Conservation (phyloP, 305 asterid genomes). For the Fraxinus dipetala region DNA sequence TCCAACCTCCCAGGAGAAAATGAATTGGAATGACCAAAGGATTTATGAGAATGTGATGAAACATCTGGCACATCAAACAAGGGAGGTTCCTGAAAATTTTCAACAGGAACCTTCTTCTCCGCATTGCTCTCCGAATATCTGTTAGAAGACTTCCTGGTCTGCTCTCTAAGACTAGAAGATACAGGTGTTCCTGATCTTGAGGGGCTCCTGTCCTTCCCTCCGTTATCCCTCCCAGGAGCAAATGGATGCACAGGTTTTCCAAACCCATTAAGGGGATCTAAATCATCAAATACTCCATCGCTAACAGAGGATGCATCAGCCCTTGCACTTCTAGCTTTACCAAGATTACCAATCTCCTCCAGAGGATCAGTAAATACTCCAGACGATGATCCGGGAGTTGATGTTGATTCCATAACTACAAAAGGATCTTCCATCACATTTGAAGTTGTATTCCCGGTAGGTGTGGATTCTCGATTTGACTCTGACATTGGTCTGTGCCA, state of each 20-base stretch:
- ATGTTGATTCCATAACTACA: constrained; percentile 57
- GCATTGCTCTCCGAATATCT: constrained; percentile 51
- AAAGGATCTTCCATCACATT: constrained; percentile 64
- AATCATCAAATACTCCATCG: constrained; percentile 71
- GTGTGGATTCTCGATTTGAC: constrained; percentile 57
- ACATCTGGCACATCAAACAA: constrained; percentile 60
- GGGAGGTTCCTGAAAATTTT: constrained; percentile 60
- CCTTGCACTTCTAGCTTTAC: constrained; percentile 34
- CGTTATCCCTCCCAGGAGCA: constrained; percentile 54
- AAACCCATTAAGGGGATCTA: constrained; percentile 66
- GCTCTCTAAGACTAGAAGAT: constrained; percentile 48
- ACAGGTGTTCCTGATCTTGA: constrained; percentile 45
- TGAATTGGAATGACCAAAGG: constrained; percentile 39
- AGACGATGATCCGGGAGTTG: constrained; percentile 43
- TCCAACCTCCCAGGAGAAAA: constrained; percentile 60
- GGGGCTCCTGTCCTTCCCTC: constrained; percentile 54
- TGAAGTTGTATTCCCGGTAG: constrained; percentile 41
- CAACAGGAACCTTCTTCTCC: constrained; percentile 50
- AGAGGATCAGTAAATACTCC: constrained; percentile 56
- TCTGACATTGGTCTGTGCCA: constrained; percentile 62
- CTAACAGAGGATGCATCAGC: constrained; percentile 51
- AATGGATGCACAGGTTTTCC: constrained; percentile 51
- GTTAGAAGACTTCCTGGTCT: constrained; percentile 44
- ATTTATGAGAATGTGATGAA: constrained; percentile 51
- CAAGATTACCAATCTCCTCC: constrained; percentile 46